These are phyloP conservation scores for Penicillium verhagenii DNA, from an alignment of 495 filamentous ascomycete species.

Conservation along the genomic window DNA sequence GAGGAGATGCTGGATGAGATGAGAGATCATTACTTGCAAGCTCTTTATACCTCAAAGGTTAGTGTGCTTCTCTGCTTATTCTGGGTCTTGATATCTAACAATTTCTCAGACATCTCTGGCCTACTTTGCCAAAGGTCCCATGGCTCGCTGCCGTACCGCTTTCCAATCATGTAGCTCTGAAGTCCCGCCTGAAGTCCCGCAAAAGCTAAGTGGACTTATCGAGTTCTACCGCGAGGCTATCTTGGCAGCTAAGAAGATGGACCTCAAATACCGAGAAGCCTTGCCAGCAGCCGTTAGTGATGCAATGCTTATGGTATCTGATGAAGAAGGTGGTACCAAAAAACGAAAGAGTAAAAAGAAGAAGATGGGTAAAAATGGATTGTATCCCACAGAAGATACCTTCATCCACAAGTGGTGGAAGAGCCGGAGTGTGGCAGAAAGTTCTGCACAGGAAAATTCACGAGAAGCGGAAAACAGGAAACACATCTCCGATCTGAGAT, in stretches of 20 bases:
- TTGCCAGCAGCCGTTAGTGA: constrained; percentile 66
- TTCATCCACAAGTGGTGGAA: constrained; percentile 81
- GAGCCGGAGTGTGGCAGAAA: constrained; percentile 41
- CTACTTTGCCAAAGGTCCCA: constrained; percentile 94
- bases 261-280: constrained; percentile 83
- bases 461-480: constrained; percentile 54
- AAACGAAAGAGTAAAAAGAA: constrained; percentile 66
- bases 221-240: constrained; percentile 70
- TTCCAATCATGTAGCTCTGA: constrained; percentile 61
- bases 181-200: too few relatives aligned
- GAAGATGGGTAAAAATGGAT: constrained; percentile 70
- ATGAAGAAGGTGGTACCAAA: constrained; percentile 54
- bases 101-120: constrained; percentile 72
- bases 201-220: constrained; percentile 48
- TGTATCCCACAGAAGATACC: constrained; percentile 74
- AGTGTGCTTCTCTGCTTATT: constrained; percentile 5
- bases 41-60: constrained; percentile 88
- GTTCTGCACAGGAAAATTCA: constrained; percentile 40
- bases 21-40: constrained; percentile 76
- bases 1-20: constrained; percentile 67
- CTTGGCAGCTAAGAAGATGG: constrained; percentile 70
- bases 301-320: constrained; percentile 60
- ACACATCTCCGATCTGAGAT: constrained; percentile 63
- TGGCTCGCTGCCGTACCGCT: constrained; percentile 79
- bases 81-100: constrained; percentile 7